Percentiles rank a stretch among this genome's conserved stretches.
Evolutionary conservation across 176 grass and related monocot species (phyloP).

Genomic region (Juncus inflexus): DNA sequence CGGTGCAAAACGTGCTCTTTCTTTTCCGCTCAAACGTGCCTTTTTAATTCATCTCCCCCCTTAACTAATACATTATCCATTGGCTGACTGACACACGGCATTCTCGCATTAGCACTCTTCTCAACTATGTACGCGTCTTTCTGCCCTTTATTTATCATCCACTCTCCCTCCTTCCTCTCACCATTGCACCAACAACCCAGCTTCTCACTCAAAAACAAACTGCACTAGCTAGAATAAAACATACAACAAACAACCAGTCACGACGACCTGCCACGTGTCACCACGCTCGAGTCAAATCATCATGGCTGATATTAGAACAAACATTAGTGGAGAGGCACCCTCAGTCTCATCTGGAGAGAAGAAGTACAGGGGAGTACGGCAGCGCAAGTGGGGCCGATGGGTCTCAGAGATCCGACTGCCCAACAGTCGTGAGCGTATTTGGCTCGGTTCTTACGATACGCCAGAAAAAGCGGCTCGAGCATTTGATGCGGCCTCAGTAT

Average conservation of each 20-base stretch:
- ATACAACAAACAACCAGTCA: not conserved
- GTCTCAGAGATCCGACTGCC: slow-evolving; percentile 71
- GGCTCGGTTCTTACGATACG: slow-evolving; percentile 68
- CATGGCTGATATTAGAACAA: slow-evolving; percentile 5
- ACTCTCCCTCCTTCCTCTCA: not conserved
- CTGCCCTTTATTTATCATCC: not conserved
- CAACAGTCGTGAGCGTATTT: slow-evolving; percentile 82
- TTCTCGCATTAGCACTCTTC: not conserved
- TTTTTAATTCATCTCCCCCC: not conserved
- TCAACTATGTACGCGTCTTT: no score
- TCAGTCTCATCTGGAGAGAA: slow-evolving; percentile 28
- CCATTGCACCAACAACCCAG: not conserved
- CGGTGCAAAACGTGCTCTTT: not conserved
- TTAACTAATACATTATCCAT: not conserved
- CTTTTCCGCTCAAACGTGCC: not conserved
- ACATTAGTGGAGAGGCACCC: not conserved
- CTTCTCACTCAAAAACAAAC: not conserved
- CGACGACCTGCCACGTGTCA: not conserved
- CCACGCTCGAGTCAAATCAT: not conserved
- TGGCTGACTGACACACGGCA: not conserved
- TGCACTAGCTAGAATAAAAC: not conserved
- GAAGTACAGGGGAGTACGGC: slow-evolving; percentile 72
- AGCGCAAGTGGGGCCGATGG: slow-evolving; percentile 55
- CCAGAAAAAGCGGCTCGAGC: slow-evolving; percentile 74
- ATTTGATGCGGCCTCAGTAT: slow-evolving; percentile 75